Base-by-base conservation (phyloP, 2,329 filamentous ascomycete species). In the Cryphonectria radicalis region DNA sequence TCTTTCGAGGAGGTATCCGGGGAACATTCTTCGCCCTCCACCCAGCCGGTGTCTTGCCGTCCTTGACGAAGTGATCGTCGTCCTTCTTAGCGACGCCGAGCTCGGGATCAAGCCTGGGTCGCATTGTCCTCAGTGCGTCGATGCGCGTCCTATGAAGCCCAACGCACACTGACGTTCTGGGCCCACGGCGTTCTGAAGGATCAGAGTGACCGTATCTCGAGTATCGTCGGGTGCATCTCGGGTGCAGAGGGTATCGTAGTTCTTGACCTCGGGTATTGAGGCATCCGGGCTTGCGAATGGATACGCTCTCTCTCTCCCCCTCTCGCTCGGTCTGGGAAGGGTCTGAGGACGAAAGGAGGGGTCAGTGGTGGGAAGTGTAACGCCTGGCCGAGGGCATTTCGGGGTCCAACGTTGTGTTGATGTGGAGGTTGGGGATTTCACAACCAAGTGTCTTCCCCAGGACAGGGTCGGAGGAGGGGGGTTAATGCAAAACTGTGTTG, bases 41-140 rank as follows among this genome's bases (percentile, higher is more conserved):
- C 43, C 72, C 72, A 64, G 72, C 73, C 74, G 77, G 71, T 55
- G 76, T 78, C 71, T 76, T 72, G 53, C 74, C 78, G 69, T 75
- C 77, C 76, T 75, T 79, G 74, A 76, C 72, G 57, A 74, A 74
- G 76, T 84, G 82, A 77, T 90, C 88, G 77, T 90, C 88, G 77
- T 89, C 84, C 79, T 89, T 90, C 80, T 90, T 90, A 67, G 84
- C 85, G 78, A 88, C 80, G 75, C 88, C 86, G 75, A 88, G 87
- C 74, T 89, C 84, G 76, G 81, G 84, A 71, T 84, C 78, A 79
- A 86, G 87, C 68, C 86, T 78, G 72, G 82, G 79, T 73, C 80
- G 80, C 82, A 87, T 85, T 46, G n/a, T 60, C 19, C 55, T 32
- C 55, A 35, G 55, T 59, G 55, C 28, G 28, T 59, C 13, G 55